These are phyloP conservation scores for Tranzscheliella williamsii DNA, from an alignment of 1,284 basidiomycete genomes.

Conservation along the genomic window DNA sequence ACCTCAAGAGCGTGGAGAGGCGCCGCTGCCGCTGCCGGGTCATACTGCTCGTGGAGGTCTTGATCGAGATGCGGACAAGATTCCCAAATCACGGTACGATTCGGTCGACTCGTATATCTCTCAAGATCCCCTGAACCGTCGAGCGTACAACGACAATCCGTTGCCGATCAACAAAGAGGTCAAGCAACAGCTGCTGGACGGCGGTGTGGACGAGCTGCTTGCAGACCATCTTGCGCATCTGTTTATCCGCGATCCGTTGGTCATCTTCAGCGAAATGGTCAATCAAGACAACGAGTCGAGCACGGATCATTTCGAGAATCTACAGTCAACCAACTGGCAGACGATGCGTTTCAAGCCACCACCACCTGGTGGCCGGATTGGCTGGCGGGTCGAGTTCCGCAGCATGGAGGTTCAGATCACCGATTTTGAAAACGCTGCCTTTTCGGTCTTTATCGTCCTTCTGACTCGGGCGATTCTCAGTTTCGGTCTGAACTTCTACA, in stretches of 20 bases:
- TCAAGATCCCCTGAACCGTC: slow-evolving; percentile 79
- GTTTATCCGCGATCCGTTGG: slow-evolving; percentile 96
- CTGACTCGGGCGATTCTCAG: slow-evolving; percentile 88
- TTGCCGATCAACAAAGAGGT: slow-evolving; percentile 76
- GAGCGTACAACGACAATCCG: slow-evolving; percentile 88
- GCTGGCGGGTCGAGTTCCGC: slow-evolving; percentile 97
- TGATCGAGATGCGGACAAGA: slow-evolving; percentile 62
- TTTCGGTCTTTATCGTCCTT: slow-evolving; percentile 89
- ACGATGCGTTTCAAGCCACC: slow-evolving; percentile 98
- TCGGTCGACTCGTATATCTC: slow-evolving; percentile 94
- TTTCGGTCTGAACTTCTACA: slow-evolving; percentile 91
- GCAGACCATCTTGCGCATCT: slow-evolving; percentile 91
- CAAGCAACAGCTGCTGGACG: slow-evolving; percentile 31
- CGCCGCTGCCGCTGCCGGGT: slow-evolving; percentile 18
- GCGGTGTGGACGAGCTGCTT: slow-evolving; percentile 80
- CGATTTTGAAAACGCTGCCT: slow-evolving; percentile 98
- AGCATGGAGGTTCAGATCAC: slow-evolving; percentile 99
- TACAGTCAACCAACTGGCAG: slow-evolving; percentile 99
- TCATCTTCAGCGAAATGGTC: slow-evolving; percentile 91
- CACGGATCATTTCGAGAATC: slow-evolving; percentile 98
- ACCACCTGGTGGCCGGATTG: slow-evolving; percentile 78
- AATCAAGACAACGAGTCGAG: slow-evolving; percentile 84
- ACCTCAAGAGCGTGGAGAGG: slow-evolving; percentile 85
- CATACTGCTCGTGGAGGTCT: slow-evolving; percentile 28
- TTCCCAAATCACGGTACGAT: slow-evolving; percentile 96